Percentiles rank a stretch among this genome's conserved stretches.
Conservation (phyloP, 495 filamentous ascomycete species). For the Aspergillus heteromorphus region DNA sequence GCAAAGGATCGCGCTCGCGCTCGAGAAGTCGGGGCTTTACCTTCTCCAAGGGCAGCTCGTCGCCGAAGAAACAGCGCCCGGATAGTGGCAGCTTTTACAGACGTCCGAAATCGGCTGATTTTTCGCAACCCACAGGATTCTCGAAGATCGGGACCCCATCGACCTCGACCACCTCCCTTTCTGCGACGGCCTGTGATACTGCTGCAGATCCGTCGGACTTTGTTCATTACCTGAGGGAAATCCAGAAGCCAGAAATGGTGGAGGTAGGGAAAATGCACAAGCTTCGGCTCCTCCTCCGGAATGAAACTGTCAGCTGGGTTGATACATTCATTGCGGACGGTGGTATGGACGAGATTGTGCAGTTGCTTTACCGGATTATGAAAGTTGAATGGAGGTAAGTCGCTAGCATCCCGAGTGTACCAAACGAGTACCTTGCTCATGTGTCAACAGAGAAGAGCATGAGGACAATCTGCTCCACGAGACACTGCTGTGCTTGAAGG, state of each 20-base stretch:
- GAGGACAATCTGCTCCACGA: conserved; percentile 92
- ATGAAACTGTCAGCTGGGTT: conserved; percentile 93
- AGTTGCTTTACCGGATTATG: conserved; percentile 82
- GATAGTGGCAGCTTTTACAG: conserved; percentile 36
- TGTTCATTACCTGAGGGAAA: conserved; percentile 70
- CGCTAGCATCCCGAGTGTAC: neutral
- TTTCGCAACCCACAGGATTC: conserved; percentile 39
- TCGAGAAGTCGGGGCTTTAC: conserved; percentile 75
- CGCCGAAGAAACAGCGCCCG: conserved; percentile 53
- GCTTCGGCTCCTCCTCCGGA: conserved; percentile 79
- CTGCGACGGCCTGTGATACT: conserved; percentile 40
- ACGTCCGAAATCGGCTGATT: conserved; percentile 40
- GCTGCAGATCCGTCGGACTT: conserved; percentile 68
- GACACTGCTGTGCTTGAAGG: conserved; percentile 88
- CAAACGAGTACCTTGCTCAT: conserved; percentile 16
- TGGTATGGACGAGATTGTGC: conserved; percentile 88
- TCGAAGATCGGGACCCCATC: conserved; percentile 43
- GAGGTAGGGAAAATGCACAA: conserved; percentile 96
- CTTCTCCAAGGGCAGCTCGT: conserved; percentile 56
- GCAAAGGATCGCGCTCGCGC: conserved; percentile 53
- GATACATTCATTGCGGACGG: conserved; percentile 82
- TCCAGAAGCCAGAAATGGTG: conserved; percentile 70
- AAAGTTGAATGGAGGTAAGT: conserved; percentile 92
- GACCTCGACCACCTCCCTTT: conserved; percentile 36
- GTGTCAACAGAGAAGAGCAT: conserved; percentile 75